Conservation (phyloP, 2,329 filamentous ascomycete species). For the Tolypocladium tropicale region DNA sequence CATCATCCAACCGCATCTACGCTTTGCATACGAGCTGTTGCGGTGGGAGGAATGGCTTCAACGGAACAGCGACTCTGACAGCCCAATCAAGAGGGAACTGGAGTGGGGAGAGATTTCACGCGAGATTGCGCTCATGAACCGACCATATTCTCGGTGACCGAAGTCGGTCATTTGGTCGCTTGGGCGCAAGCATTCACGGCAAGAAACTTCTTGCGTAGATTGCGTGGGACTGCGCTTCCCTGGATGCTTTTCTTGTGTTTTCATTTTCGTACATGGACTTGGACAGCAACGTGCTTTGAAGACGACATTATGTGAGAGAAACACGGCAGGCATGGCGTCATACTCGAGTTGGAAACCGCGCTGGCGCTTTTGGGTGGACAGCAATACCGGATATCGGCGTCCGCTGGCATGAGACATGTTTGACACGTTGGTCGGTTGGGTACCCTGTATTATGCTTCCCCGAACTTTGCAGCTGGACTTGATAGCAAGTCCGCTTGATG, state of each 20-base stretch:
- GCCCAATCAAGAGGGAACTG: conserved; percentile 58
- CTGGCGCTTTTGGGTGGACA: not conserved
- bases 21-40: conserved; percentile 89
- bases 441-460: not conserved
- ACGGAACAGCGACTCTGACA: conserved; percentile 32
- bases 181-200: no score
- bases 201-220: no score
- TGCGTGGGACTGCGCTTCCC: no score
- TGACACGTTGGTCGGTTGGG: not conserved
- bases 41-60: conserved; percentile 86
- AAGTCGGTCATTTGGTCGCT: no score
- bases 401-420: not conserved
- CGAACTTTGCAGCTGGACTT: not conserved
- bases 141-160: conserved; percentile 66
- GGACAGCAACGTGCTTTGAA: not conserved
- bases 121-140: conserved; percentile 93
- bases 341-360: not conserved
- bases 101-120: conserved; percentile 85
- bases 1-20: conserved; percentile 93
- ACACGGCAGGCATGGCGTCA: not conserved
- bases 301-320: not conserved
- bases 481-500: not conserved
- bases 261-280: not conserved
- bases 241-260: not conserved
- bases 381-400: not conserved